These are phyloP conservation scores for Phylloporus scabripes DNA, from an alignment of 768 basidiomycete species.

Conservation along the genomic window DNA sequence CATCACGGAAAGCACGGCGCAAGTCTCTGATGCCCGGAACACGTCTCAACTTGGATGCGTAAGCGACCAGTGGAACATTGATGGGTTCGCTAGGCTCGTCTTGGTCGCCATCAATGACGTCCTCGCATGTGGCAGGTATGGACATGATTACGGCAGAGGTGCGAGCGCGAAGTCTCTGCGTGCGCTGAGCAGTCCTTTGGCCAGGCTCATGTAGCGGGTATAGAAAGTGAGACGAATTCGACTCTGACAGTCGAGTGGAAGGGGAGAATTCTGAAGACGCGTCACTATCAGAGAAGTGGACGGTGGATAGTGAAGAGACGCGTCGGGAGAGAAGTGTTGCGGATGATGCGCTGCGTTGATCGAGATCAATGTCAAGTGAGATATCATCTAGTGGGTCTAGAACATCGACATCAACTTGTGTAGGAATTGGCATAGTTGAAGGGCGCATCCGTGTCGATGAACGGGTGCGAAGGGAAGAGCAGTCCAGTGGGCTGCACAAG, in stretches of 20 bases:
- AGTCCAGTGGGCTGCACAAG: neutral
- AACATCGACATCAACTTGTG: neutral
- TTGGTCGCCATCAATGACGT: conserved; percentile 3
- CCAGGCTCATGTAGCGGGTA: conserved; percentile 22
- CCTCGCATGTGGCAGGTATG: conserved; percentile 25
- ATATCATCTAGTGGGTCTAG: conserved; percentile 10
- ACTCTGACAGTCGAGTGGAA: neutral
- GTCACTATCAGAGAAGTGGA: conserved; percentile 3
- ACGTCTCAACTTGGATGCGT: conserved; percentile 19
- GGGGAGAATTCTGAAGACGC: conserved; percentile 6
- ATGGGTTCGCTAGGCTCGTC: neutral
- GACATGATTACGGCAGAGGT: conserved; percentile 24
- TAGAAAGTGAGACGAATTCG: conserved; percentile 8
- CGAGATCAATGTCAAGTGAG: conserved; percentile 14
- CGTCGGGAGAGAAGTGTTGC: conserved; percentile 17
- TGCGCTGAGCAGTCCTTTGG: conserved; percentile 22
- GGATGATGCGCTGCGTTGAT: conserved; percentile 18
- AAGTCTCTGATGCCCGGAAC: conserved; percentile 20
- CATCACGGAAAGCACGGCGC: conserved; percentile 21
- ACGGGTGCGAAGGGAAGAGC: conserved; percentile 1
- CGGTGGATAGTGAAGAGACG: conserved; percentile 1
- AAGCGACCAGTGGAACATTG: neutral
- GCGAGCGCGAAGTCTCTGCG: conserved; percentile 23
- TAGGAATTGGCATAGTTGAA: neutral
- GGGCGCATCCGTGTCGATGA: conserved; percentile 5